phyloP scores from a whole-genome alignment of 2,329 filamentous ascomycete genomes.

The Davidsoniella australis region DNA sequence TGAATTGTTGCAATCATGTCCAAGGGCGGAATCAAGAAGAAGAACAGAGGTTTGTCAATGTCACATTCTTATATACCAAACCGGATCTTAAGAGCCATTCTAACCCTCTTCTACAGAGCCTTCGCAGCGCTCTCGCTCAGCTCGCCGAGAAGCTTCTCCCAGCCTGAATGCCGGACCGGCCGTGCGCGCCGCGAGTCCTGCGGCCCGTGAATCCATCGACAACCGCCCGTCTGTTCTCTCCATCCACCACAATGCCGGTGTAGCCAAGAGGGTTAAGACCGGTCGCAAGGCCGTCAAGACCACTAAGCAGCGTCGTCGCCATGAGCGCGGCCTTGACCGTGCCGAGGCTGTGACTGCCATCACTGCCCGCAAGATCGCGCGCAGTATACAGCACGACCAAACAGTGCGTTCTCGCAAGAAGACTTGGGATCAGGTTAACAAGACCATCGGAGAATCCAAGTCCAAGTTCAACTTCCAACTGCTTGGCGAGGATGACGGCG shows the following conservation, averaged over 20 bases:
- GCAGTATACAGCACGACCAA: slow-evolving; percentile 33
- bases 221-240: slow-evolving; percentile 50
- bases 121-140: slow-evolving; percentile 9
- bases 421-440: slow-evolving; percentile 43
- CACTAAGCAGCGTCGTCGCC: slow-evolving; percentile 35
- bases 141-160: slow-evolving; percentile 11
- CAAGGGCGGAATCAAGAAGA: slow-evolving; percentile 13
- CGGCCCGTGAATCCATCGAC: slow-evolving; percentile 4
- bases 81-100: neutral
- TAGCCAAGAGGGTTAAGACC: slow-evolving; percentile 48
- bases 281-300: slow-evolving; percentile 37
- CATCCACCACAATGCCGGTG: slow-evolving; percentile 47
- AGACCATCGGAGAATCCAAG: slow-evolving; percentile 18
- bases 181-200: slow-evolving; percentile 9
- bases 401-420: slow-evolving; percentile 32
- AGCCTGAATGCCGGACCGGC: slow-evolving; percentile 9
- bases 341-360: slow-evolving; percentile 43
- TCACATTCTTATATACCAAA: too few species aligned
- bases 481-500: slow-evolving; percentile 12
- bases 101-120: slow-evolving; percentile 7
- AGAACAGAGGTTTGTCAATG: slow-evolving; percentile 8
- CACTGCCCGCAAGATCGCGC: slow-evolving; percentile 36
- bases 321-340: slow-evolving; percentile 40
- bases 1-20: slow-evolving; percentile 2
- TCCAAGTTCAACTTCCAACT: slow-evolving; percentile 10